Evolutionary conservation across 805 yeast genomes (phyloP).

Genomic region (Kuraishia cidri): DNA sequence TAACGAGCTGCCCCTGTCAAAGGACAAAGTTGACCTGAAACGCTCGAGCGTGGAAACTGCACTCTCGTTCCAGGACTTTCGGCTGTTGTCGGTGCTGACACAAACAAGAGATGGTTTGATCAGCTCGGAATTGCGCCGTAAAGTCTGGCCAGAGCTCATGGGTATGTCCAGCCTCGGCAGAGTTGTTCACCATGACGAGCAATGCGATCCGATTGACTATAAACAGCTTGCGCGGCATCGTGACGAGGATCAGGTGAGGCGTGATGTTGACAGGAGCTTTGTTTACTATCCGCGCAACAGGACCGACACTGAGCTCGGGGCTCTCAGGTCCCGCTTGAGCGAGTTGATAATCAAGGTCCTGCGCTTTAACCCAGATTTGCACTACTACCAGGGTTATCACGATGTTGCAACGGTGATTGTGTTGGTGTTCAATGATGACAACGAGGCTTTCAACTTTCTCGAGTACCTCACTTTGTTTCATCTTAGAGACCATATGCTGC

Average conservation of each 20-base stretch:
- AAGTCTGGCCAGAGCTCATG: conserved; percentile 44
- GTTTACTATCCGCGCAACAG: conserved; percentile 24
- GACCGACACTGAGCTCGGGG: conserved; percentile 9
- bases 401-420: conserved; percentile 70
- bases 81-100: conserved; percentile 22
- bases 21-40: conserved; percentile 27
- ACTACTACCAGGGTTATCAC: conserved; percentile 91
- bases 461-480: conserved; percentile 49
- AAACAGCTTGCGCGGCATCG: conserved; percentile 26
- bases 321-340: conserved; percentile 30
- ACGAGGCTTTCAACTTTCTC: conserved; percentile 32
- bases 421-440: conserved; percentile 32
- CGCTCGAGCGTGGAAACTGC: conserved; percentile 28
- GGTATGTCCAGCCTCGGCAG: conserved; percentile 7
- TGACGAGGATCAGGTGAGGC: conserved; percentile 71
- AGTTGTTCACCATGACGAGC: too few species aligned
- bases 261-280: conserved; percentile 74
- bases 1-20: conserved; percentile 30
- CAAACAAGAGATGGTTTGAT: conserved; percentile 40
- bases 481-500: conserved; percentile 81
- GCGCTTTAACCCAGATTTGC: conserved; percentile 48
- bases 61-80: conserved; percentile 15
- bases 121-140: conserved; percentile 25
- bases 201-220: too few species aligned
- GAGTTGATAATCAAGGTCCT: conserved; percentile 44